Conservation (phyloP, 148 eudicot genomes). For the Selenicereus undatus region DNA sequence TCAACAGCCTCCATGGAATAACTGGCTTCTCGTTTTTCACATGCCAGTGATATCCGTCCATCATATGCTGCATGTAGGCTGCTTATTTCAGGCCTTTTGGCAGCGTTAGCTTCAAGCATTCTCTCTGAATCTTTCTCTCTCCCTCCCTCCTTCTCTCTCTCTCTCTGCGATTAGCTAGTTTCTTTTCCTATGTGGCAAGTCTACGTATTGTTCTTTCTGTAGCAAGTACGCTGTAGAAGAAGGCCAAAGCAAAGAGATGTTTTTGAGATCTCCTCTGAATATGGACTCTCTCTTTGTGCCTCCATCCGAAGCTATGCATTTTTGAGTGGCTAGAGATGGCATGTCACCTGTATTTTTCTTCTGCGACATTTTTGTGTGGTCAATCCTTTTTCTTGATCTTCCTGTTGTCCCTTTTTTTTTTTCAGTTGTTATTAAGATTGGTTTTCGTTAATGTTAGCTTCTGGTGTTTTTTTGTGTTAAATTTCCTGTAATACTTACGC, state of each 20-base stretch:
- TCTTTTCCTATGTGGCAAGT: not conserved
- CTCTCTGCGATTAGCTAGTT: not conserved
- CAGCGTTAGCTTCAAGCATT: not conserved
- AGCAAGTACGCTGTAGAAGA: not conserved
- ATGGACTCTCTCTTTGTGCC: constrained; percentile 5
- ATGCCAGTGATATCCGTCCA: constrained; percentile 7
- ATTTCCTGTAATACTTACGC: too few species aligned
- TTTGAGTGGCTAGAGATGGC: constrained; percentile 31
- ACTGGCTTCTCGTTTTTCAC: constrained; percentile 37
- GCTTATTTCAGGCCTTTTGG: constrained; percentile 51
- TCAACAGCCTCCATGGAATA: not conserved
- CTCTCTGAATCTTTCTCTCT: not conserved
- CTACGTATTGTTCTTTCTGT: not conserved
- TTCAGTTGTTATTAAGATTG: too few species aligned
- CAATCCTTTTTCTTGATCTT: too few species aligned
- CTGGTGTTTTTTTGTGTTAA: too few species aligned
- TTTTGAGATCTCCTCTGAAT: constrained; percentile 11
- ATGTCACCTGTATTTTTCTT: not conserved
- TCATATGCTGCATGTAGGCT: constrained; percentile 39
- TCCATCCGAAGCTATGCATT: constrained; percentile 46
- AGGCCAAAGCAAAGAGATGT: constrained; percentile 14
- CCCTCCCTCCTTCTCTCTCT: not conserved
- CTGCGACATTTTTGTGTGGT: not conserved
- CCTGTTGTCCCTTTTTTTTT: too few species aligned
- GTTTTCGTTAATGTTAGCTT: too few species aligned